phyloP scores from a whole-genome alignment of 2,329 filamentous ascomycete species.

The Volutella citrinella region DNA sequence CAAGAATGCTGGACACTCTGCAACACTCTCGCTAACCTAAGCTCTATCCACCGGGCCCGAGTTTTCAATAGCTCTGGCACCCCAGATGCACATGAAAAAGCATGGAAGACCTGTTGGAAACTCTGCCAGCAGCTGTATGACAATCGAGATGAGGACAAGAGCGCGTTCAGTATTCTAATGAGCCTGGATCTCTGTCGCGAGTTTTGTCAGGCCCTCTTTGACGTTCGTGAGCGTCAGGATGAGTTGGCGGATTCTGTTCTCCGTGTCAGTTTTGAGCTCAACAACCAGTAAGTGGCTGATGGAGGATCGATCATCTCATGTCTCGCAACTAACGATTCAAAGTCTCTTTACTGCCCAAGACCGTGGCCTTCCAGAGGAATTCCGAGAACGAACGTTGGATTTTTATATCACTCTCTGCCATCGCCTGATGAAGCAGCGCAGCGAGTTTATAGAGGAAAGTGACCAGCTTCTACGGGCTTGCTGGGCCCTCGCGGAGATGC shows the following conservation, averaged over 20 bases:
- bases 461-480: conserved; percentile 82
- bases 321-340: conserved; percentile 22
- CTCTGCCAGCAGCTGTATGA: conserved; percentile 88
- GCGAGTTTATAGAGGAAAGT: conserved; percentile 73
- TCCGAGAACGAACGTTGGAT: conserved; percentile 84
- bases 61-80: conserved; percentile 74
- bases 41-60: conserved; percentile 76
- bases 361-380: conserved; percentile 76
- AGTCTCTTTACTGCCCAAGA: conserved; percentile 89
- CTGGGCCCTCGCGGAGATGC: conserved; percentile 88
- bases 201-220: conserved; percentile 89
- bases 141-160: conserved; percentile 68
- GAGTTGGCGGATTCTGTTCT: conserved; percentile 82
- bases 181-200: conserved; percentile 86
- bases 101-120: conserved; percentile 93
- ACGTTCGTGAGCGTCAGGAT: conserved; percentile 74
- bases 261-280: conserved; percentile 89
- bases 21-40: conserved; percentile 83
- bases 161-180: conserved; percentile 63
- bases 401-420: conserved; percentile 95
- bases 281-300: conserved; percentile 79
- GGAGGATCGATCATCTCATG: not conserved
- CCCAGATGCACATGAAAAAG: conserved; percentile 77
- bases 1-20: conserved; percentile 92
- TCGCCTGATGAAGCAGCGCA: conserved; percentile 91